Evolutionary conservation across 768 basidiomycete genomes (phyloP), one percentile per base, ranked within the genome.

Genomic region (Suillus subalutaceus): DNA sequence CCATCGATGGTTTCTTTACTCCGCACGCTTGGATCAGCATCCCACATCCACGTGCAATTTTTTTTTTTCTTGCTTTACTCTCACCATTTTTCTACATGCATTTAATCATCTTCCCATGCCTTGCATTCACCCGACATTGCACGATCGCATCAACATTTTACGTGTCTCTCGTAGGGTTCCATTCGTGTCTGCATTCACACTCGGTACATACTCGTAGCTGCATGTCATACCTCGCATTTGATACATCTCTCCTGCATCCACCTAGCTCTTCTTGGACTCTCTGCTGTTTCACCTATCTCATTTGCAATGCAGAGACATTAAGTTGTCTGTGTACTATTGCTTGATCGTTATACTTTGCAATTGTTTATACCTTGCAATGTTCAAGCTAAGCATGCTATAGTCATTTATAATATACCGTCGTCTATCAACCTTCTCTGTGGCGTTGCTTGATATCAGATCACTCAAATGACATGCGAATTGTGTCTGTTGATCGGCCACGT

Each of bases 201-300:
- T 40, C 60, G 37, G 59, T 63, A 37, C 32, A 56, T 56, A 66
- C 66, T 63, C 55, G 62, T 69, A 62, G 66, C 40, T 65, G 66
- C 75, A 76, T 78, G 75, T 66, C 65, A 71, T 65, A 66, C 69
- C 63, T 68, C 44, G 68, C 73, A 75, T 67, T 64, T 46, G 37
- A 40, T 64, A 58, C 62, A 50, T 53, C 60, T 56, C 40, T 52
- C 30, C 62, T 50, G 40, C 66, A 60, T 68, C 63, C 65, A 56
- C 63, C 65, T 48, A 63, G 66, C 30, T 50, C 66, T 59, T 53
- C 50, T 70, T 65, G 73, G 69, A 67, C 71, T 67, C 55, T n/a
- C 64, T 65, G 55, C 66, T 52, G 65, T 60, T 66, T 62, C 53
- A 48, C 58, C 62, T 60, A 60, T 41, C 59, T 60, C 59, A 60